These are phyloP conservation scores for Paecilomyces niveus DNA, from an alignment of 2,329 filamentous ascomycete genomes.

Conservation along the genomic window DNA sequence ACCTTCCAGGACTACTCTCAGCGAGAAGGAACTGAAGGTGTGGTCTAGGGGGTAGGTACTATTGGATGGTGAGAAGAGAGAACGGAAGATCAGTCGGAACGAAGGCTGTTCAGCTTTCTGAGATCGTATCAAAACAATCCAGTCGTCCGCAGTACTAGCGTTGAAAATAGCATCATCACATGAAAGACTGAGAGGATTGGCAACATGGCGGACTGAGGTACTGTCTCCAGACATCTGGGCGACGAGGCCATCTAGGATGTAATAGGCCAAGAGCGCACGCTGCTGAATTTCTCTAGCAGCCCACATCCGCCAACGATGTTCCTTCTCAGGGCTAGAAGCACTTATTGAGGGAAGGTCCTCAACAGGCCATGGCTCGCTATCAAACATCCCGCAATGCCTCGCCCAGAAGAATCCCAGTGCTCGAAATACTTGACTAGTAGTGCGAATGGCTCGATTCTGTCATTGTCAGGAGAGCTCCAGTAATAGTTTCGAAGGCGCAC, in stretches of 20 bases:
- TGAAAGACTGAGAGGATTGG: conserved; percentile 35
- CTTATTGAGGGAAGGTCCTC: conserved; percentile 27
- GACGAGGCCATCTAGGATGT: conserved; percentile 40
- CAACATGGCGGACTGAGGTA: conserved; percentile 36
- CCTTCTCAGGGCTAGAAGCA: conserved; percentile 28
- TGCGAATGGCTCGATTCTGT: conserved; percentile 35
- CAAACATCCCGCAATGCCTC: conserved; percentile 38
- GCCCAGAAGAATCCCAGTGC: conserved; percentile 41
- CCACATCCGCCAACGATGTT: conserved; percentile 37
- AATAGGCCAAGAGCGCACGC: conserved; percentile 38
- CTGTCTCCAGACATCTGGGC: conserved; percentile 37
- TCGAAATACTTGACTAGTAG: conserved; percentile 39
- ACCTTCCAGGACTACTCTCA: conserved; percentile 38
- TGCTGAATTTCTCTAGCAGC: conserved; percentile 39
- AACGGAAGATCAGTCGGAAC: conserved; percentile 35
- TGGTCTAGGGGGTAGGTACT: conserved; percentile 22
- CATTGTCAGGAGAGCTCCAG: not conserved
- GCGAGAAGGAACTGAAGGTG: conserved; percentile 33
- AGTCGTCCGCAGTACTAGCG: conserved; percentile 33
- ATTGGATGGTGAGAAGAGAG: conserved; percentile 29
- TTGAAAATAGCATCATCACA: conserved; percentile 36
- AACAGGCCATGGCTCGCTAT: conserved; percentile 25
- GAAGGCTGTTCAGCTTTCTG: conserved; percentile 25
- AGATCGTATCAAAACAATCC: conserved; percentile 30
- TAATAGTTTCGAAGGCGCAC: not conserved